A percentile compares a stretch with the other conserved stretches of the same genome.
Evolutionary conservation across 2,329 filamentous ascomycete species (phyloP).

Genomic region (Phialophora chinensis): DNA sequence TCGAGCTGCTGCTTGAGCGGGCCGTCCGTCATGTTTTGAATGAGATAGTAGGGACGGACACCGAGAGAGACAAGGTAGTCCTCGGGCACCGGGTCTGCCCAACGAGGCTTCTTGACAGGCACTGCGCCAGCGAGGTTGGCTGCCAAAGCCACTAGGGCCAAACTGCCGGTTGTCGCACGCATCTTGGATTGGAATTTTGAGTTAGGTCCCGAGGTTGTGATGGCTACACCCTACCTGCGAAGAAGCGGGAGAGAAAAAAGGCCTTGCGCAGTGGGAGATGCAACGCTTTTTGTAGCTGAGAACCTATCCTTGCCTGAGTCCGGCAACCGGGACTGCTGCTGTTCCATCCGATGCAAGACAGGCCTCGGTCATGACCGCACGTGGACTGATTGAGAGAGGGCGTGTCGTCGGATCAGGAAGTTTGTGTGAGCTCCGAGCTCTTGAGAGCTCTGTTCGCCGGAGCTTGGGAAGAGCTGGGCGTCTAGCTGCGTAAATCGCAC

Average conservation of each 20-base stretch:
- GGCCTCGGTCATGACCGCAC: constrained; percentile 13
- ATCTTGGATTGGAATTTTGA: constrained; percentile 16
- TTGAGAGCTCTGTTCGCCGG: constrained; percentile 4
- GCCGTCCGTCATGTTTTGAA: constrained; percentile 67
- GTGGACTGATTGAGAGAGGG: constrained; percentile 23
- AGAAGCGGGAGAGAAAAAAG: constrained; percentile 6
- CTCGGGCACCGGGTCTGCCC: constrained; percentile 18
- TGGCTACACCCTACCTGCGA: constrained; percentile 13
- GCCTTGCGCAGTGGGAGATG: neutral
- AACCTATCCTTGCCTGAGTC: neutral
- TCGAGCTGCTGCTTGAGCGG: constrained; percentile 65
- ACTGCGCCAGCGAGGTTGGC: constrained; percentile 22
- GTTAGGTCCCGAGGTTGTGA: neutral
- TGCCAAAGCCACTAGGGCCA: constrained; percentile 29
- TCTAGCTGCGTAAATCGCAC: constrained; percentile 7
- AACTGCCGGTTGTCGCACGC: constrained; percentile 21
- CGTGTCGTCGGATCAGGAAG: constrained; percentile 10
- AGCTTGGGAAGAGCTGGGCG: constrained; percentile 2
- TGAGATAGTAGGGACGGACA: constrained; percentile 68
- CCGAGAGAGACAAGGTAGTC: constrained; percentile 61
- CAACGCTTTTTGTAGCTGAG: constrained; percentile 22
- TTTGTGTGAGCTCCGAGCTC: constrained; percentile 9
- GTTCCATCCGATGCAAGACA: constrained; percentile 13
- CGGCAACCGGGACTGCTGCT: constrained; percentile 11
- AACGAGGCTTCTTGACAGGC: constrained; percentile 23